Evolutionary conservation across 1,139 yeast genomes (phyloP), one percentile per base, ranked within the genome.

Genomic region (Sugiyamaella xylanicola): DNA sequence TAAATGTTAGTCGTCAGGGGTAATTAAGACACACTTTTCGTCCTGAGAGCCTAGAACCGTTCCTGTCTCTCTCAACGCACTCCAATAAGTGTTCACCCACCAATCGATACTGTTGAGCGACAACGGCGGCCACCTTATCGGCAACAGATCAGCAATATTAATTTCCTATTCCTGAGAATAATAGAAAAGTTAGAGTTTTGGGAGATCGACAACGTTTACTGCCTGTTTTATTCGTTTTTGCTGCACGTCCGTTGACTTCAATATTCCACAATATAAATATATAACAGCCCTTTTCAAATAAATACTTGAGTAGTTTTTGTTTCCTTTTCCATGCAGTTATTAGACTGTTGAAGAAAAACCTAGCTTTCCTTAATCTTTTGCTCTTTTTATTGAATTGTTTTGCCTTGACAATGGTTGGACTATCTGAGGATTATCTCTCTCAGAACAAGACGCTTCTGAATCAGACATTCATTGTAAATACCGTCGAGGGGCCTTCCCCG

Each of bases 401-500:
- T n/a, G n/a, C n/a, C n/a, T 11, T 32, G 13, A 32, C 15, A 8
- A 32, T 32, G 27, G 50, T 54, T 51, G 54, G 54, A 17, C 48
- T 54, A 8, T 54, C 57, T 7, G 35, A 40, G 9, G 39, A 45
- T 32, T 54, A 54, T 36, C 39, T 17, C 15, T 32, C n/a, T 19
- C 57, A 54, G 43, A 46, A 54, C 37, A 19, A 29, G n/a, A 22
- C 57, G 11, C 55, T 63, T 44, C 56, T 63, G 16, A 16, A 40
- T 27, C 68, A 64, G 52, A 47, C 53, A 4, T 22, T 65, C 49
- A 48, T 47, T 7, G 37, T 64, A 32, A 54, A 49, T 32, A 61
- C 65, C n/a, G 49, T 55, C 47, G 68, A 68, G 3, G 67, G 70
- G 4, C 64, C 63, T 3, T 62, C 71, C 0, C 56, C 64, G 7